Conservation (phyloP, 1,139 yeast genomes). For the Wickerhamiella infanticola region DNA sequence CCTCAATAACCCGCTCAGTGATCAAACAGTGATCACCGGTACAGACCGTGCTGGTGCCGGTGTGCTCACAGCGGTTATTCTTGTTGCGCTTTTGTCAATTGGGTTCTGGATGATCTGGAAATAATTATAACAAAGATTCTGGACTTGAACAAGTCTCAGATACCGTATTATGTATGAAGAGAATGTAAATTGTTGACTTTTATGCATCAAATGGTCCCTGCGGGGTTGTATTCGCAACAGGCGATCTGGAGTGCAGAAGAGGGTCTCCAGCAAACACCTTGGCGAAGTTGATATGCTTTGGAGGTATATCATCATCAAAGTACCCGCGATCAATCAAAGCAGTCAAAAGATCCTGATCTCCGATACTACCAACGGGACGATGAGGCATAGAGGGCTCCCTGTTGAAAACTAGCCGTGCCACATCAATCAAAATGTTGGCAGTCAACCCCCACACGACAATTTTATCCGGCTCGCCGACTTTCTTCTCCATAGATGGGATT, state of each 20-base stretch:
- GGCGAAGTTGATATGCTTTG: not conserved
- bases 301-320: not conserved
- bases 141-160: not conserved
- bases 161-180: not conserved
- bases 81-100: slow-evolving; percentile 46
- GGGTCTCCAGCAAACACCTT: not conserved
- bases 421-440: slow-evolving; percentile 21
- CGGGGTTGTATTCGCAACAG: not conserved
- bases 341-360: not conserved
- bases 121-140: not conserved
- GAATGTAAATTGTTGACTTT: not conserved
- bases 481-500: not conserved
- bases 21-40: slow-evolving; percentile 46
- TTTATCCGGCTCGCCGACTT: not conserved
- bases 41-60: slow-evolving; percentile 91
- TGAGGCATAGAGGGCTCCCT: not conserved
- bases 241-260: not conserved
- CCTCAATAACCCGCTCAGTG: slow-evolving; percentile 15
- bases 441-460: slow-evolving; percentile 17
- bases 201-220: not conserved
- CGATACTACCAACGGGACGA: not conserved
- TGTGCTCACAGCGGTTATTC: slow-evolving; percentile 60
- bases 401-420: slow-evolving; percentile 12
- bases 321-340: not conserved
- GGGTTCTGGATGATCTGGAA: slow-evolving; percentile 53